Percentiles rank a stretch among this genome's conserved stretches.
Conservation (phyloP, 2,329 filamentous ascomycete species). For the Penicillium sp. region DNA sequence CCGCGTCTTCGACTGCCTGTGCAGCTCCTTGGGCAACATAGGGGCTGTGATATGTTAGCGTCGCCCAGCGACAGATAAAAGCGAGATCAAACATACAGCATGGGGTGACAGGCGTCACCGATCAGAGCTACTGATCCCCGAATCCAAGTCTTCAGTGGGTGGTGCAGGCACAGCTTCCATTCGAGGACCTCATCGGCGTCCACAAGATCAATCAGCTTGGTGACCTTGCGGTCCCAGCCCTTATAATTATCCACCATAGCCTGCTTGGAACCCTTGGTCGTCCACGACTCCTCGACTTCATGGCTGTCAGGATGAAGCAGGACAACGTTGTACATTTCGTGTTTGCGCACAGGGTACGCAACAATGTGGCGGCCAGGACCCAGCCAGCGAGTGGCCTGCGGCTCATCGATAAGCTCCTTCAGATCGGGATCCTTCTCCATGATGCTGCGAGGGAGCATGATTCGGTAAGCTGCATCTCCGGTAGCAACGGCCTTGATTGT, state of each 20-base stretch:
- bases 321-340: constrained; percentile 62
- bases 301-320: constrained; percentile 58
- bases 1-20: constrained; percentile 44
- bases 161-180: constrained; percentile 36
- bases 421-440: constrained; percentile 65
- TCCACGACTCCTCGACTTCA: constrained; percentile 59
- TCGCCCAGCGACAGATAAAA: background rate
- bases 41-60: constrained; percentile 20
- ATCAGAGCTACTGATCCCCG: constrained; percentile 35
- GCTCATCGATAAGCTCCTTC: constrained; percentile 59
- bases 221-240: constrained; percentile 58
- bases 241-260: constrained; percentile 58
- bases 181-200: constrained; percentile 48
- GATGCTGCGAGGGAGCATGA: constrained; percentile 65
- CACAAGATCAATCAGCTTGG: constrained; percentile 56
- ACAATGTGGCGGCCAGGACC: constrained; percentile 71
- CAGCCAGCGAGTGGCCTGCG: constrained; percentile 69
- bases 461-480: constrained; percentile 71
- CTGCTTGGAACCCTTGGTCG: constrained; percentile 57
- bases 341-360: constrained; percentile 66
- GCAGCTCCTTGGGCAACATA: constrained; percentile 45
- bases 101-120: constrained; percentile 45
- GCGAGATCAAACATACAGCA: constrained; percentile 32
- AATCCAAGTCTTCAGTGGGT: constrained; percentile 34
- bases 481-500: constrained; percentile 42